Evolutionary conservation across 805 yeast genomes (phyloP).

Genomic region (Saccharomycopsis oosterbeekiorum): DNA sequence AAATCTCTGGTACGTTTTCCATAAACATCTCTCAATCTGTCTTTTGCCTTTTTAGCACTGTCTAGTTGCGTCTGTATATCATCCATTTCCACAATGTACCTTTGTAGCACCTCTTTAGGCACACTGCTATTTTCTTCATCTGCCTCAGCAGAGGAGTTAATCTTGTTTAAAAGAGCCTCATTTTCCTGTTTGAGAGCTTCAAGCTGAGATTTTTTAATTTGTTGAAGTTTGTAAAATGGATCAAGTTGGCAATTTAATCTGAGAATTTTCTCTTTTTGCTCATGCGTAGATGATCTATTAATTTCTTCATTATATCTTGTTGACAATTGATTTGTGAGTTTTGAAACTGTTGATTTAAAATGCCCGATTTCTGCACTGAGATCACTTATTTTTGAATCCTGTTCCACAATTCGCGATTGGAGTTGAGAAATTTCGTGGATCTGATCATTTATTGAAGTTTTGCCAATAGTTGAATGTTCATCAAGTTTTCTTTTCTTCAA

Average conservation of each 20-base stretch:
- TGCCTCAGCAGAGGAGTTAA: conserved; percentile 20
- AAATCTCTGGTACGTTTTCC: conserved; percentile 62
- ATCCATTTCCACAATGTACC: conserved; percentile 45
- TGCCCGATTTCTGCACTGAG: neutral
- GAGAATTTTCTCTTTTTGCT: conserved; percentile 52
- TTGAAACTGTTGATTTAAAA: neutral
- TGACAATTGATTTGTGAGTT: neutral
- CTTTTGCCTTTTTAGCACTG: conserved; percentile 40
- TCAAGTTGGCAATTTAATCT: conserved; percentile 16
- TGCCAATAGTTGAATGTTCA: conserved; percentile 13
- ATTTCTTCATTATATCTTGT: neutral
- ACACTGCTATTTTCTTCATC: conserved; percentile 22
- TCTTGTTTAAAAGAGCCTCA: conserved; percentile 1
- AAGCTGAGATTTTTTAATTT: neutral
- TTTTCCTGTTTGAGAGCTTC: neutral
- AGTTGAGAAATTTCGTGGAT: neutral
- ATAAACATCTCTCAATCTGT: conserved; percentile 46
- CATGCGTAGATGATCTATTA: conserved; percentile 30
- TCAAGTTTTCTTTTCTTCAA: neutral
- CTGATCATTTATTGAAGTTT: neutral
- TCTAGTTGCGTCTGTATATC: conserved; percentile 38
- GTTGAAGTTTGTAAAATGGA: conserved; percentile 5
- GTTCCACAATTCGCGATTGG: conserved; percentile 24
- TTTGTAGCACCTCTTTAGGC: conserved; percentile 55
- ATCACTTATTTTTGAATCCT: conserved; percentile 20